These are phyloP conservation scores for Chrysanthemum seticuspe DNA, from an alignment of 129 eudicot species.

Conservation along the genomic window DNA sequence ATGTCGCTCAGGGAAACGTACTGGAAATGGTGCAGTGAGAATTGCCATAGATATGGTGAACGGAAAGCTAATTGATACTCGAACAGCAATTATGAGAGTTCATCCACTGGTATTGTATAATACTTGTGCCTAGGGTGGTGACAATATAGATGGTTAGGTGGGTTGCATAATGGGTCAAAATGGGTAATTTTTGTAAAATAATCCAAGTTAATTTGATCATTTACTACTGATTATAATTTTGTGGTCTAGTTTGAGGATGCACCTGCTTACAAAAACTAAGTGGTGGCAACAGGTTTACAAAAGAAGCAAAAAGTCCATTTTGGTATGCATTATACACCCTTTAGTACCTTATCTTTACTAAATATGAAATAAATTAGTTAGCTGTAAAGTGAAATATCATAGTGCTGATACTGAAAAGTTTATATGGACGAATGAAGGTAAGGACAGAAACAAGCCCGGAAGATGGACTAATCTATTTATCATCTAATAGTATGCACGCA, in stretches of 20 bases:
- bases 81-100: slow-evolving; percentile 73
- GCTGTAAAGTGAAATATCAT: not conserved
- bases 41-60: slow-evolving; percentile 93
- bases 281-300: slow-evolving; percentile 69
- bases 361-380: not conserved
- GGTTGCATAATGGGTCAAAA: not conserved
- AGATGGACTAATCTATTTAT: no score
- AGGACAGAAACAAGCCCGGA: slow-evolving; percentile 98
- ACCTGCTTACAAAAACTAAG: slow-evolving; percentile 68
- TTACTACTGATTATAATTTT: not conserved
- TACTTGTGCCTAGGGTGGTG: not conserved
- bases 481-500: slow-evolving; percentile 98
- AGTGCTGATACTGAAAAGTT: not conserved
- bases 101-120: slow-evolving; percentile 80
- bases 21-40: slow-evolving; percentile 91
- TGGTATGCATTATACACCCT: slow-evolving; percentile 48
- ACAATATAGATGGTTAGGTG: no score
- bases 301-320: slow-evolving; percentile 73
- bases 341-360: no score
- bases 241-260: slow-evolving; percentile 82
- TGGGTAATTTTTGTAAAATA: not conserved
- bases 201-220: no score
- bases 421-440: slow-evolving; percentile 46
- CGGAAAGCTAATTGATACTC: slow-evolving; percentile 75
- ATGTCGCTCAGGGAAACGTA: slow-evolving; percentile 89